Evolutionary conservation across 78 protist species (phyloP).

Genomic region (slime mould (Dictyostelium discoideum)): DNA sequence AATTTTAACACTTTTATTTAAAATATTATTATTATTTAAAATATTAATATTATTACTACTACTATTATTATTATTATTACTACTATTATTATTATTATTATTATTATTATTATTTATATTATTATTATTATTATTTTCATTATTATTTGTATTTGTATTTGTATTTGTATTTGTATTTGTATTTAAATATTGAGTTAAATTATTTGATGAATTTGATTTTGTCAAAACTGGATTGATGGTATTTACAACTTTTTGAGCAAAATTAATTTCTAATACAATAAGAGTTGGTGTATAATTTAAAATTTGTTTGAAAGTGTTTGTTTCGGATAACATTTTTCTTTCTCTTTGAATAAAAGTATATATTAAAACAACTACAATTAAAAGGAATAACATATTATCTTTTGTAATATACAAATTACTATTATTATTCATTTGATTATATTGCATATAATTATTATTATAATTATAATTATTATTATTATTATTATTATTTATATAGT

Average conservation of each 20-base stretch:
- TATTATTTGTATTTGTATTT: background rate
- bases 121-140: background rate
- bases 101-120: background rate
- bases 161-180: background rate
- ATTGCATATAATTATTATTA: too few relatives aligned
- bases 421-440: background rate
- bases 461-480: background rate
- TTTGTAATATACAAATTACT: background rate
- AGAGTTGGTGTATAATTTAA: constrained; percentile 58
- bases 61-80: background rate
- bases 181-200: background rate
- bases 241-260: constrained; percentile 12
- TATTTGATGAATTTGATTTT: background rate
- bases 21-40: background rate
- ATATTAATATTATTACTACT: background rate
- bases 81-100: background rate
- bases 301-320: constrained; percentile 44
- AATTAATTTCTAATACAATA: constrained; percentile 39
- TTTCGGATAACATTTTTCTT: background rate
- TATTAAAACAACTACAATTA: constrained; percentile 16
- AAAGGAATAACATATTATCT: background rate
- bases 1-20: background rate
- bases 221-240: constrained; percentile 18
- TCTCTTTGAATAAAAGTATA: constrained; percentile 36
- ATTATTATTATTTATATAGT: background rate